These are phyloP conservation scores for Protomyces pachydermus DNA, from an alignment of 1,139 yeast species.

Conservation along the genomic window DNA sequence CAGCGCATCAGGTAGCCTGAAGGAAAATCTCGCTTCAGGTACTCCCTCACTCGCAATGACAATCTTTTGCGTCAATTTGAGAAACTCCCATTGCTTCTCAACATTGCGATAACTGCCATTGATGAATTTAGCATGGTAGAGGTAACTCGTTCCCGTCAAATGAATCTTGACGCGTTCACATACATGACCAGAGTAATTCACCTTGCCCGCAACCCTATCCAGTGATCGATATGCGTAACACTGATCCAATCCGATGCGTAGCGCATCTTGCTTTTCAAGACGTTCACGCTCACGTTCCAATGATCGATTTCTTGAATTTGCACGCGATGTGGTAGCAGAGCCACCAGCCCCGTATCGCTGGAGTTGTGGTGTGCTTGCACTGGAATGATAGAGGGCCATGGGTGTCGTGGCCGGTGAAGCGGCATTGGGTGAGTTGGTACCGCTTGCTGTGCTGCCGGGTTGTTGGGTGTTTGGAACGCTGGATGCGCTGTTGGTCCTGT, in stretches of 20 bases:
- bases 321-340: background rate
- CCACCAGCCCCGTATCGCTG: background rate
- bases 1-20: slow-evolving; percentile 20
- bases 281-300: background rate
- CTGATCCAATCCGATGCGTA: slow-evolving; percentile 14
- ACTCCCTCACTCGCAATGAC: background rate
- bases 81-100: slow-evolving; percentile 22
- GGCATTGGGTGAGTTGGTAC: background rate
- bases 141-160: slow-evolving; percentile 12
- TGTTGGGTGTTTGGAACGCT: background rate
- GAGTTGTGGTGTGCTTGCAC: background rate
- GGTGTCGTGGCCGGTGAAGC: background rate
- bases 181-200: background rate
- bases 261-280: background rate
- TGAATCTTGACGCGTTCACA: slow-evolving; percentile 15
- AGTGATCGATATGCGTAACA: slow-evolving; percentile 21
- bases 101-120: slow-evolving; percentile 18
- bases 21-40: background rate
- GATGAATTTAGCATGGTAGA: slow-evolving; percentile 12
- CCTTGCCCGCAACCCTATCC: slow-evolving; percentile 14
- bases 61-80: slow-evolving; percentile 10
- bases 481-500: background rate
- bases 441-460: background rate
- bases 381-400: background rate
- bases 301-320: background rate